phyloP scores from a whole-genome alignment of 257 asterid genomes.

The Mentha longifolia region DNA sequence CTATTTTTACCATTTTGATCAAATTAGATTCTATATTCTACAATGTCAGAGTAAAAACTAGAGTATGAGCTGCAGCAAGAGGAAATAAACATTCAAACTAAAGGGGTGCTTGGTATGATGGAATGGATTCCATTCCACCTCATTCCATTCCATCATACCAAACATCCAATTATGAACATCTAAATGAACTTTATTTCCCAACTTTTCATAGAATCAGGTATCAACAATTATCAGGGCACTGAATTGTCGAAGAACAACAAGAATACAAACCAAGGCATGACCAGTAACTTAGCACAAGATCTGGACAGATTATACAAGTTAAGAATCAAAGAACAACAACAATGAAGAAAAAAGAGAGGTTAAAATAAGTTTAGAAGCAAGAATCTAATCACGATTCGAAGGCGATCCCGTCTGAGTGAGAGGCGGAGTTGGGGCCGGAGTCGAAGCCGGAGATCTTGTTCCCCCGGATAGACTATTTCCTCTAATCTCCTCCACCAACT shows the following conservation, averaged over 20 bases:
- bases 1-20: no score
- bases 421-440: conserved; percentile 45
- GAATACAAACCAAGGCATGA: conserved; percentile 19
- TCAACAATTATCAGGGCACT: conserved; percentile 1
- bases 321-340: neutral
- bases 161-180: no score
- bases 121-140: no score
- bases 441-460: conserved; percentile 44
- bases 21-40: no score
- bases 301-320: conserved; percentile 13
- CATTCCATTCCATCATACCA: no score
- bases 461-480: conserved; percentile 47
- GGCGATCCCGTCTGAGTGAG: conserved; percentile 37
- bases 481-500: conserved; percentile 57
- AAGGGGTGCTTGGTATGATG: no score
- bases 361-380: conserved; percentile 14
- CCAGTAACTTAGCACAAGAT: conserved; percentile 26
- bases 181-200: neutral
- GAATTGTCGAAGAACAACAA: conserved; percentile 6
- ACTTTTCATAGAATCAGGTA: conserved; percentile 11
- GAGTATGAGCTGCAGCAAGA: neutral
- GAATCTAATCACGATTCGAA: conserved; percentile 34
- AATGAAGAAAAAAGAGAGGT: neutral
- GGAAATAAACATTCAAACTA: neutral
- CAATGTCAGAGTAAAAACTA: neutral